Percentiles rank a stretch among this genome's conserved stretches.
Evolutionary conservation across 495 filamentous ascomycete genomes (phyloP).

Genomic region (Collariella sp.): DNA sequence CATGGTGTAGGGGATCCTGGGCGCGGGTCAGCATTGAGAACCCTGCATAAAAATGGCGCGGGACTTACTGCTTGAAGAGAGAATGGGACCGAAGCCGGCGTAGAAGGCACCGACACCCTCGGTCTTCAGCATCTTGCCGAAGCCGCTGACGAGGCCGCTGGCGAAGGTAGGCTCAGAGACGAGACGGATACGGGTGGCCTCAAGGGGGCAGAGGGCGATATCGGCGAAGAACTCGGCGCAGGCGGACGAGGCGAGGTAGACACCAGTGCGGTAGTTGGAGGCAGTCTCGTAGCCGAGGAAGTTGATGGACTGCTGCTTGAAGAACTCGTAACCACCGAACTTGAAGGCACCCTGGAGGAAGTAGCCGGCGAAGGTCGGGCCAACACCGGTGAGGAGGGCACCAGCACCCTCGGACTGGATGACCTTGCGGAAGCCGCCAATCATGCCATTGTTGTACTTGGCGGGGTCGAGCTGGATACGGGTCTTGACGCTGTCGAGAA

Average conservation of each 20-base stretch:
- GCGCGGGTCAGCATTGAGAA: slow-evolving; percentile 9
- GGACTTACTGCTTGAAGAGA: slow-evolving; percentile 89
- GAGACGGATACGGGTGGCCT: slow-evolving; percentile 92
- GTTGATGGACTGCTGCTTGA: slow-evolving; percentile 91
- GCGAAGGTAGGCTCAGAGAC: slow-evolving; percentile 86
- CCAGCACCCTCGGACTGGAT: slow-evolving; percentile 76
- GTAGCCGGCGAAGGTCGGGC: slow-evolving; percentile 83
- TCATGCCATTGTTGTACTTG: slow-evolving; percentile 83
- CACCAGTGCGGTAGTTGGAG: slow-evolving; percentile 74
- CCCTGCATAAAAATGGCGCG: not conserved
- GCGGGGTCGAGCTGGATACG: slow-evolving; percentile 85
- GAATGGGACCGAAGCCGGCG: slow-evolving; percentile 85
- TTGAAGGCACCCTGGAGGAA: slow-evolving; percentile 94
- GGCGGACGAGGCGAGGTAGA: slow-evolving; percentile 82
- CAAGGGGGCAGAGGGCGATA: slow-evolving; percentile 87
- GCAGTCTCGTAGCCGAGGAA: slow-evolving; percentile 68
- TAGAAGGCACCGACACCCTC: slow-evolving; percentile 90
- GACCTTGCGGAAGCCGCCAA: slow-evolving; percentile 81
- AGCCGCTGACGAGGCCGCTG: slow-evolving; percentile 69
- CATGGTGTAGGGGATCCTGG: slow-evolving; percentile 98
- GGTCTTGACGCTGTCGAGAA: slow-evolving; percentile 73
- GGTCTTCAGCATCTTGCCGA: slow-evolving; percentile 73
- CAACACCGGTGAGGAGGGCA: slow-evolving; percentile 79
- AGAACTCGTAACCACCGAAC: slow-evolving; percentile 92
- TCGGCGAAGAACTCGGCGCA: slow-evolving; percentile 88